Evolutionary conservation across 169 alveolate species (phyloP).

Genomic region (Amoebophrya sp.): DNA sequence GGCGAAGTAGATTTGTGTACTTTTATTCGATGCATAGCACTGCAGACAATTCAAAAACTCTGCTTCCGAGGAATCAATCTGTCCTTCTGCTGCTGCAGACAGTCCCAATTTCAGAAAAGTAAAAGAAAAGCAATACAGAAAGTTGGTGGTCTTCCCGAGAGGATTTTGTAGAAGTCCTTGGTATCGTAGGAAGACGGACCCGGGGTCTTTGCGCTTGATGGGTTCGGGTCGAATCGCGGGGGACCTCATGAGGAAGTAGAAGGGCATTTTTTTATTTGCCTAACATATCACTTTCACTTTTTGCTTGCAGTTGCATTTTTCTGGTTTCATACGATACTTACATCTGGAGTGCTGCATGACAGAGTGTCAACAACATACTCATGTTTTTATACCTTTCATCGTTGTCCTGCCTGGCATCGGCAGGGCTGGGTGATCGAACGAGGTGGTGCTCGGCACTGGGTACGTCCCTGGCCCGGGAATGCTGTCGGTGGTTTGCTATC

Average conservation of each 20-base stretch:
- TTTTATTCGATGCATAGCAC: no score
- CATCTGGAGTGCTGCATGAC: no score
- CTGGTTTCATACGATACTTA: no score
- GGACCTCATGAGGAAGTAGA: neutral
- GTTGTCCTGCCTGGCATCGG: slow-evolving; percentile 10
- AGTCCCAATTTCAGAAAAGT: no score
- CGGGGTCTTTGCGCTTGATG: neutral
- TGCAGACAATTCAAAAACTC: neutral
- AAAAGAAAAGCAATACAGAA: neutral
- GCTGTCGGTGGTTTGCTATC: neutral
- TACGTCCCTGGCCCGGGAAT: neutral
- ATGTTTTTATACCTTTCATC: neutral
- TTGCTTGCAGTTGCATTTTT: no score
- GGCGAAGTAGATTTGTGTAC: no score
- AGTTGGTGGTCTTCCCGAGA: neutral
- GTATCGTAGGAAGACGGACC: neutral
- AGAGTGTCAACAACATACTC: no score
- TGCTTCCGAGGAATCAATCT: no score
- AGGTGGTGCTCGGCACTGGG: neutral
- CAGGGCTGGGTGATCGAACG: neutral
- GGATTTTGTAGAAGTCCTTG: slow-evolving; percentile 1
- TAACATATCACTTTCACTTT: no score
- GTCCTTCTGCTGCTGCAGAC: no score
- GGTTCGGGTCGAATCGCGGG: slow-evolving; percentile 16
- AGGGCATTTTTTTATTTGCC: no score